phyloP scores from a whole-genome alignment of 2,329 filamentous ascomycete species.

The Helotiales sp. region DNA sequence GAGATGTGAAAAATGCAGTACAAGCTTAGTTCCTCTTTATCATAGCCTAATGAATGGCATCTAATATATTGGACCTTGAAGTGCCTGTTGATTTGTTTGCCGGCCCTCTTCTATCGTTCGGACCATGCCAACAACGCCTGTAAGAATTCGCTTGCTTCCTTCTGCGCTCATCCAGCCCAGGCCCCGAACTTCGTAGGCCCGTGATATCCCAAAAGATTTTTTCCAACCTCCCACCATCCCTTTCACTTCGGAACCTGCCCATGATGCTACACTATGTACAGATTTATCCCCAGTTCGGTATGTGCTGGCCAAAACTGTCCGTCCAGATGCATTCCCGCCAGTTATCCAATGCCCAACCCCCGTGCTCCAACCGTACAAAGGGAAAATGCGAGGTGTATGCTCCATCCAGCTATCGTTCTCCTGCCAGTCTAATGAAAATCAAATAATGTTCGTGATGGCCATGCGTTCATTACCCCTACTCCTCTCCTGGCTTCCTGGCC shows the following conservation, averaged over 20 bases:
- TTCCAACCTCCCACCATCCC: background rate
- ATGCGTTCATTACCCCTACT: constrained; percentile 23
- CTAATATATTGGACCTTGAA: background rate
- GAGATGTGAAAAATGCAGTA: background rate
- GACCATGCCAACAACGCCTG: constrained; percentile 7
- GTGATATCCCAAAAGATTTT: background rate
- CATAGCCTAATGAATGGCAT: background rate
- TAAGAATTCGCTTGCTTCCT: background rate
- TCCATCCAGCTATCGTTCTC: too few species aligned
- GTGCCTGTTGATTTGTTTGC: background rate
- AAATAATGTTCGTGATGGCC: constrained; percentile 24
- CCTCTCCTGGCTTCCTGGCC: constrained; percentile 14
- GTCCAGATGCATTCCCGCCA: background rate
- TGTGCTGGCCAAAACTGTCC: background rate
- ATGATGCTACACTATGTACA: constrained; percentile 3
- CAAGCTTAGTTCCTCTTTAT: background rate
- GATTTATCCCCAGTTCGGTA: background rate
- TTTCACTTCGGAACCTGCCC: background rate
- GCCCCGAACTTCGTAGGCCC: background rate
- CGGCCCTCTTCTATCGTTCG: background rate
- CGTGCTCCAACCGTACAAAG: background rate
- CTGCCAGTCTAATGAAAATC: constrained; percentile 1
- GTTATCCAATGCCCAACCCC: background rate
- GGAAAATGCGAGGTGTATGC: background rate
- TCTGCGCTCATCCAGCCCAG: background rate